Base-by-base conservation (phyloP, 768 basidiomycete genomes). In the Rhodosporidiobolus odoratus region DNA sequence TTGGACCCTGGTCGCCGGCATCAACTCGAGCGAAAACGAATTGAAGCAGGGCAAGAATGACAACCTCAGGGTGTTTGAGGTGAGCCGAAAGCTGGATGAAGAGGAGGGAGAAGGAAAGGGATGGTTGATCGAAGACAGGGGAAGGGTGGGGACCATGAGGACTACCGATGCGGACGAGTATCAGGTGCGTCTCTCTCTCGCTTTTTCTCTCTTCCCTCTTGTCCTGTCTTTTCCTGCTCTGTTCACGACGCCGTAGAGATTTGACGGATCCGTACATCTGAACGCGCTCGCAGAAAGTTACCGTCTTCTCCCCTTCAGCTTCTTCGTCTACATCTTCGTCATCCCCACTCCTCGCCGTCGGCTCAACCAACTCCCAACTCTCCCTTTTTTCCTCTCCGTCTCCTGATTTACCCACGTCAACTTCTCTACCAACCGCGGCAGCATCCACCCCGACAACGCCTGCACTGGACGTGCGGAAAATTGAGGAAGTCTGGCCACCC, bases 1-100 rank as follows among this genome's bases (percentile, higher is more conserved):
- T 32, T 84, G 78, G 81, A 81, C 71, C 73, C 58, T 98, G 62
- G 84, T 89, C 0, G 94, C 93, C 72, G 95, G 95, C 21, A 85
- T 97, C 69, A 98, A 97, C 79, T 91, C 90, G 67, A 78, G 89
- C 0, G 79, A 82, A 32, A 86, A 88, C 43, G 81, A 83, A 62
- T 78, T 93, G 30, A 78, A 84, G 75, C 83, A 81, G 27, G 88
- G 88, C 12, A 81, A 84, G 75, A 98, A 97, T 76, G 84, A 89
- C 78, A 94, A 98, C 75, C 91, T 92, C 77, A 86, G 95, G 58
- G 82, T 87, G 47, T 94, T 79, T 58, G 62, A 65, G 25, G 80
- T 77, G 0, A 77, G 77, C 7, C 71, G 87, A 75, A 78, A 77
- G 52, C 79, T 88, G 45, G 81, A 83, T 47, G 84, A 86, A 30